These are phyloP conservation scores for Talaromyces proteolyticus DNA, from an alignment of 495 filamentous ascomycete genomes.

Conservation along the genomic window DNA sequence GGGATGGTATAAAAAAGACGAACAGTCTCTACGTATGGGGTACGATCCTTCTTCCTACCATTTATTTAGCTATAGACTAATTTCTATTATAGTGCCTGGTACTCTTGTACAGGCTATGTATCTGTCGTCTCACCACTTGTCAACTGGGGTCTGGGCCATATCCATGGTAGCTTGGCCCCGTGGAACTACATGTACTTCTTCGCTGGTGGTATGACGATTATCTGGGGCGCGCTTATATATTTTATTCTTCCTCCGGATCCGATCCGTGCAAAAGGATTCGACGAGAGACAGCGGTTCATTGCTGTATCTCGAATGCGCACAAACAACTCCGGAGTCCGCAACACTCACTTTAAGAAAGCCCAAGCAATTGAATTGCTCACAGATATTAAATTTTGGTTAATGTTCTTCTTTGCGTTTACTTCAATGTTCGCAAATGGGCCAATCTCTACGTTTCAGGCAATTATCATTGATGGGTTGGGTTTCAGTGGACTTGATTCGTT, in stretches of 20 bases:
- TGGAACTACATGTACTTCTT: conserved; percentile 25
- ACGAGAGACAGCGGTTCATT: conserved; percentile 38
- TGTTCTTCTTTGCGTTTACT: conserved; percentile 29
- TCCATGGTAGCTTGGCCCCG: conserved; percentile 13
- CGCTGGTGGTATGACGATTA: conserved; percentile 17
- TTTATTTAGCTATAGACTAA: not conserved
- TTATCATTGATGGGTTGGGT: conserved; percentile 39
- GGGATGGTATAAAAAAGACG: conserved; percentile 35
- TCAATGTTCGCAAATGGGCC: conserved; percentile 39
- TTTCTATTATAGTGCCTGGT: conserved; percentile 13
- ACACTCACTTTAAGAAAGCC: conserved; percentile 42
- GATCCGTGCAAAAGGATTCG: conserved; percentile 31
- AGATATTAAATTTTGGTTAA: conserved; percentile 41
- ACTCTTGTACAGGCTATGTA: conserved; percentile 20
- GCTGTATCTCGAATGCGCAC: conserved; percentile 39
- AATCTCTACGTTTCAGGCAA: conserved; percentile 31
- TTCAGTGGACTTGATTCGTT: conserved; percentile 38
- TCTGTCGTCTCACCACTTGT: conserved; percentile 19
- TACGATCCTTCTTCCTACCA: conserved; percentile 1
- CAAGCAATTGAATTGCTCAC: conserved; percentile 39
- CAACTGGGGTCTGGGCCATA: conserved; percentile 21
- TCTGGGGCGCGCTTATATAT: conserved; percentile 22
- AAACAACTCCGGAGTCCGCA: conserved; percentile 39
- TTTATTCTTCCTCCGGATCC: conserved; percentile 41
- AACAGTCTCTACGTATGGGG: conserved; percentile 42